Percentiles rank a stretch among this genome's conserved stretches.
Evolutionary conservation across 2,329 filamentous ascomycete genomes (phyloP).

Genomic region (Acrocalymma vagum): DNA sequence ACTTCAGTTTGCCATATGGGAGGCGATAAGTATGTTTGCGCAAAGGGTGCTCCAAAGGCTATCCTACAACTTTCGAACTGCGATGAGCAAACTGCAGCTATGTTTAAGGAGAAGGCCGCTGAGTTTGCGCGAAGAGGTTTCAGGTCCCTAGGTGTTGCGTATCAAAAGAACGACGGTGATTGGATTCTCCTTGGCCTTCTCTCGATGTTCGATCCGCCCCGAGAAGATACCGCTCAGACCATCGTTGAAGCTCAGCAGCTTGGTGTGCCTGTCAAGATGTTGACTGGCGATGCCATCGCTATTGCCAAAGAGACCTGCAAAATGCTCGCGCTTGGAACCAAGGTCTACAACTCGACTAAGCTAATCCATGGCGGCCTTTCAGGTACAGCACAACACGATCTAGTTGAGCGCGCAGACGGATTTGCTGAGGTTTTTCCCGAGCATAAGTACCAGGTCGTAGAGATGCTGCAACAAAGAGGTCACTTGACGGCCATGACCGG

Average conservation of each 20-base stretch:
- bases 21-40: slow-evolving; percentile 75
- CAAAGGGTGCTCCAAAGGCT: slow-evolving; percentile 81
- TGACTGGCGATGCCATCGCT: slow-evolving; percentile 81
- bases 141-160: slow-evolving; percentile 80
- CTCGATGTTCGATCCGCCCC: slow-evolving; percentile 82
- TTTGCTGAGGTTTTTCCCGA: slow-evolving; percentile 79
- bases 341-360: slow-evolving; percentile 83
- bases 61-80: slow-evolving; percentile 75
- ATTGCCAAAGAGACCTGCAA: slow-evolving; percentile 85
- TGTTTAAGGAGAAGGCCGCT: slow-evolving; percentile 76
- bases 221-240: slow-evolving; percentile 80
- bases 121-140: slow-evolving; percentile 83
- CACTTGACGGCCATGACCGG: slow-evolving; percentile 80
- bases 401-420: slow-evolving; percentile 77
- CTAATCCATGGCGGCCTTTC: slow-evolving; percentile 79
- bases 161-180: slow-evolving; percentile 77
- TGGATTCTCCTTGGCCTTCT: slow-evolving; percentile 80
- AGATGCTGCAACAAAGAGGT: slow-evolving; percentile 78
- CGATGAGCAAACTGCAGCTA: slow-evolving; percentile 68
- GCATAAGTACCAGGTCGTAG: slow-evolving; percentile 80
- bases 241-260: slow-evolving; percentile 79
- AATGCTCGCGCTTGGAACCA: slow-evolving; percentile 80
- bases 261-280: slow-evolving; percentile 81
- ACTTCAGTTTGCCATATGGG: slow-evolving; percentile 74
- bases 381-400: slow-evolving; percentile 77